Base-by-base conservation (phyloP, 139 green algal species). In the Chlamydomonas sphaeroides region DNA sequence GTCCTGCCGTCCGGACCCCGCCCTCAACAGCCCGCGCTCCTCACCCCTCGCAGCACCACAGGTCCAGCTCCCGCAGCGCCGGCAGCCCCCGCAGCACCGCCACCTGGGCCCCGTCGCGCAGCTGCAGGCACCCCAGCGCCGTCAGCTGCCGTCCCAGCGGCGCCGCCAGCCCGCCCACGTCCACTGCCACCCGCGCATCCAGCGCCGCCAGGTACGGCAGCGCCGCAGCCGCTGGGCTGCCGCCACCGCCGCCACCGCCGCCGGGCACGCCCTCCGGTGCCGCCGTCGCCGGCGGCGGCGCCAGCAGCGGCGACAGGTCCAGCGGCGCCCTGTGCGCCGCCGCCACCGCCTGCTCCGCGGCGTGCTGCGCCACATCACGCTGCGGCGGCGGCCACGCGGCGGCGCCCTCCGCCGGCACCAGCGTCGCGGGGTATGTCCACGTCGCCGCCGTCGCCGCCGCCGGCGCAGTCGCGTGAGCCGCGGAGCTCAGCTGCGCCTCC, bases 381-480 rank as follows among this genome's bases (percentile, higher is more conserved):
- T 30, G 62, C n/a, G 23, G 59, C 10, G 7, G 36, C 28, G 63
- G 18, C 75, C 75, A 72, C 32, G 14, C 7, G 8, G 41, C 61
- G 26, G 42, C 62, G 20, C 61, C 62, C 62, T 82, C 75, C 25
- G 32, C 32, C 7, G 75, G 42, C 61, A 72, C 33, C 62, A 82
- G 75, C 0, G 42, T 48, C 25, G 75, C 41, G 32, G 75, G 75
- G 61, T 73, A 82, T 33, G 21, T 36, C 61, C 75, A 82, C 42
- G 32, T 33, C 8, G n/a, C 32, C 1, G 68, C 45, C 18, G 5
- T 1, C 11, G 17, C n/a, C 20, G 68, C 68, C 25, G 0, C 4
- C 18, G n/a, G 4, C 3, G 30, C 28, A 11, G 42, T n/a, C 14
- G 20, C 41, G 68, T 63, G 32, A 1, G 45, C 18, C 45, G 32